These are phyloP conservation scores for Nectriaceae sp. DNA, from an alignment of 2,329 filamentous ascomycete genomes.

Conservation along the genomic window DNA sequence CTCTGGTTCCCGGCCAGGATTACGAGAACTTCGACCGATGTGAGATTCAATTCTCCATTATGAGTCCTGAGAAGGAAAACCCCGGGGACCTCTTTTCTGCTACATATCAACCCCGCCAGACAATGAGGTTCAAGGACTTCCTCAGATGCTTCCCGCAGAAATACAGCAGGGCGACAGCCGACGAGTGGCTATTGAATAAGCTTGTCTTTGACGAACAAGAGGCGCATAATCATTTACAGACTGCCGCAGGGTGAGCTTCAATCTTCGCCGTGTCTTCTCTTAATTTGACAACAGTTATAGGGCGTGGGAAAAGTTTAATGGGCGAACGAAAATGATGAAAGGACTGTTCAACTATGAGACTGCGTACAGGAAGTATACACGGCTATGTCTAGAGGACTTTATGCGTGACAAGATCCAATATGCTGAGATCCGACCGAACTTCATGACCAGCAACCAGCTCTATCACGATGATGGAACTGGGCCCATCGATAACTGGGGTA, in stretches of 20 bases:
- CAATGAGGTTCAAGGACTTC: conserved; percentile 48
- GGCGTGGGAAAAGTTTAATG: conserved; percentile 66
- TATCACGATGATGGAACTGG: conserved; percentile 56
- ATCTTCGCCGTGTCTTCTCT: background rate
- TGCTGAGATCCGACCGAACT: conserved; percentile 70
- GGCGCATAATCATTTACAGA: conserved; percentile 54
- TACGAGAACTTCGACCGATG: conserved; percentile 50
- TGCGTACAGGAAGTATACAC: conserved; percentile 63
- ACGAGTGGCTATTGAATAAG: conserved; percentile 62
- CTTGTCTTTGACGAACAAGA: conserved; percentile 64
- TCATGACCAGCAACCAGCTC: conserved; percentile 64
- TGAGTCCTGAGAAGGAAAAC: conserved; percentile 35
- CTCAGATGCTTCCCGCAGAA: conserved; percentile 35
- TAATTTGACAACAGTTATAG: conserved; percentile 33
- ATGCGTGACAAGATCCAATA: conserved; percentile 68
- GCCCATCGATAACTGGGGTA: conserved; percentile 56
- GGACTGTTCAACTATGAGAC: conserved; percentile 68
- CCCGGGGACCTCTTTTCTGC: conserved; percentile 51
- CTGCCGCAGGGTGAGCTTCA: conserved; percentile 52
- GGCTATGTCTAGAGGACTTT: conserved; percentile 60
- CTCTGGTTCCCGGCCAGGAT: conserved; percentile 44
- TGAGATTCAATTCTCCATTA: conserved; percentile 64
- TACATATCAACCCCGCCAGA: conserved; percentile 46
- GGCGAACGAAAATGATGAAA: conserved; percentile 71
- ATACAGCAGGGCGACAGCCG: conserved; percentile 30